These are phyloP conservation scores for Phytophthora pistaciae DNA, from an alignment of 352 stramenopile genomes.

Conservation along the genomic window DNA sequence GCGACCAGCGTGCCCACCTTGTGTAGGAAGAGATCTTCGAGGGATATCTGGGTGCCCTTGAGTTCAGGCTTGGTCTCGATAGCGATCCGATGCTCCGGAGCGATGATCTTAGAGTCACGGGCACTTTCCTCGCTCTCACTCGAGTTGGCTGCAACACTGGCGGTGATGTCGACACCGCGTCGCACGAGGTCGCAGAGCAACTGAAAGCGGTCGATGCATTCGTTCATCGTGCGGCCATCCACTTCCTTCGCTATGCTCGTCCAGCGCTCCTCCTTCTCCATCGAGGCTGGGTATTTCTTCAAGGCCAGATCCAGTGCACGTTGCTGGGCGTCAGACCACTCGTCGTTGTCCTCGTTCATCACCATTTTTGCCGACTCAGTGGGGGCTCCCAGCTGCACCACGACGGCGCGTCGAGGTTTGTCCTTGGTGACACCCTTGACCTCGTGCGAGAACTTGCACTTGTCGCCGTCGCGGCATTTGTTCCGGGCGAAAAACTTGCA, in stretches of 20 bases:
- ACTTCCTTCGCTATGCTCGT: conserved; percentile 68
- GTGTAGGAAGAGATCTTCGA: conserved; percentile 79
- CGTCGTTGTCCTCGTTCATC: conserved; percentile 15
- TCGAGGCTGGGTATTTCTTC: conserved; percentile 64
- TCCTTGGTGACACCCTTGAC: conserved; percentile 6
- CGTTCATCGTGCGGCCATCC: conserved; percentile 63
- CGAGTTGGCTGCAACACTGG: conserved; percentile 4
- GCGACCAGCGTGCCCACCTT: conserved; percentile 70
- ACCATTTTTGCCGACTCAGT: background rate
- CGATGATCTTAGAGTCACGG: conserved; percentile 54
- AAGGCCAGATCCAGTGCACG: conserved; percentile 64
- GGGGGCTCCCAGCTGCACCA: conserved; percentile 22
- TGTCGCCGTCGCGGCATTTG: conserved; percentile 51
- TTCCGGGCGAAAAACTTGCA: conserved; percentile 63
- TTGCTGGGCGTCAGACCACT: conserved; percentile 72
- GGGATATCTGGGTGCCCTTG: conserved; percentile 50
- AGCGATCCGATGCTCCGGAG: conserved; percentile 38
- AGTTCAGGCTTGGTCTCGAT: conserved; percentile 64
- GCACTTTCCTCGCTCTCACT: conserved; percentile 18
- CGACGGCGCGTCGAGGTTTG: conserved; percentile 6
- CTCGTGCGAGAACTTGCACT: conserved; percentile 67
- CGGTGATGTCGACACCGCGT: conserved; percentile 12
- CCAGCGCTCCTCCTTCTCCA: conserved; percentile 76
- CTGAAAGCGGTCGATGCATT: conserved; percentile 83
- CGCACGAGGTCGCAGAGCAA: conserved; percentile 58